These are phyloP conservation scores for Verticillium tricorpus DNA, from an alignment of 2,329 filamentous ascomycete genomes.

Conservation along the genomic window DNA sequence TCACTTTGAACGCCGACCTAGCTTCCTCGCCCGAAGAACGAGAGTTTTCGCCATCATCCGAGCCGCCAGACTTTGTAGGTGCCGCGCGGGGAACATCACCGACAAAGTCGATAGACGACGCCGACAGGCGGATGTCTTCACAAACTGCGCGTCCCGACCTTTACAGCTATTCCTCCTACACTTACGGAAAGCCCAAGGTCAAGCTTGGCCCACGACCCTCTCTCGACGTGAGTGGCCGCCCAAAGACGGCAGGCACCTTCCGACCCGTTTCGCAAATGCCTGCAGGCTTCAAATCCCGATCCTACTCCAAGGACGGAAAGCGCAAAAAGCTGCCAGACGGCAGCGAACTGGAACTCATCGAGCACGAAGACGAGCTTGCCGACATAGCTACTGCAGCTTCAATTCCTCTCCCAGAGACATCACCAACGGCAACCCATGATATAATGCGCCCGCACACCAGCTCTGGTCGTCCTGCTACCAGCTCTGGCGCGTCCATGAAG, in stretches of 20 bases:
- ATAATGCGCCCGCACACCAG: constrained; percentile 27
- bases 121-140: constrained; percentile 40
- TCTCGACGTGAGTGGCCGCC: constrained; percentile 55
- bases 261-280: constrained; percentile 77
- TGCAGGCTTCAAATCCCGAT: constrained; percentile 65
- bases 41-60: constrained; percentile 43
- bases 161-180: constrained; percentile 44
- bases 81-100: constrained; percentile 39
- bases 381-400: constrained; percentile 19
- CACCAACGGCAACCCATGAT: constrained; percentile 12
- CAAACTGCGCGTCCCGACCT: constrained; percentile 49
- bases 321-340: constrained; percentile 33
- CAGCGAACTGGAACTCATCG: constrained; percentile 24
- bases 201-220: constrained; percentile 87
- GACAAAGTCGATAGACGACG: constrained; percentile 37
- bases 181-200: constrained; percentile 68
- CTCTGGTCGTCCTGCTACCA: constrained; percentile 35
- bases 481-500: constrained; percentile 40
- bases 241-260: constrained; percentile 51
- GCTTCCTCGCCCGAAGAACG: constrained; percentile 45
- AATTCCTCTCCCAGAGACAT: constrained; percentile 12
- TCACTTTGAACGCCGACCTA: constrained; percentile 48
- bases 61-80: constrained; percentile 49
- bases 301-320: constrained; percentile 52
- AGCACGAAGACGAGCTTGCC: constrained; percentile 24